Conservation (phyloP, 2,329 filamentous ascomycete genomes). For the Verticillium nubilum region DNA sequence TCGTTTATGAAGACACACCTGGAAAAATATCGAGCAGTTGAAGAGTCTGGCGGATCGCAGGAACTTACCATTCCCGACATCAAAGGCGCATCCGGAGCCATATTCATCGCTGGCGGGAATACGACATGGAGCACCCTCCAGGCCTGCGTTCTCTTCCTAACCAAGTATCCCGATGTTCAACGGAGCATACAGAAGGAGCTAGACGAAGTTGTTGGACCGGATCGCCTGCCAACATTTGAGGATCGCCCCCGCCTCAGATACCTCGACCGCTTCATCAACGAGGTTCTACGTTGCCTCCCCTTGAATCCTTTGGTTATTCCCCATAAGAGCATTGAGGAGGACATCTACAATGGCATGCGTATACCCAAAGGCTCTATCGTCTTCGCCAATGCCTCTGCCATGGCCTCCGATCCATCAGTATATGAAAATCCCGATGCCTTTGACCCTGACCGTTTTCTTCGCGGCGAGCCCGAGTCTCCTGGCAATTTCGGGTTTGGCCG, state of each 20-base stretch:
- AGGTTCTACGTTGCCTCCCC: slow-evolving; percentile 38
- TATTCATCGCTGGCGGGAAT: slow-evolving; percentile 41
- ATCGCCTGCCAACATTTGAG: slow-evolving; percentile 38
- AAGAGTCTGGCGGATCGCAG: slow-evolving; percentile 14
- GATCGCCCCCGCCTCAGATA: slow-evolving; percentile 38
- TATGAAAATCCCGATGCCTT: slow-evolving; percentile 38
- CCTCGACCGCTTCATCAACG: slow-evolving; percentile 40
- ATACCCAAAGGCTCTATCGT: slow-evolving; percentile 49
- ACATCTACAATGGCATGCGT: slow-evolving; percentile 49
- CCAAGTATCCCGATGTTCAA: slow-evolving; percentile 34
- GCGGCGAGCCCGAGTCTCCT: slow-evolving; percentile 37
- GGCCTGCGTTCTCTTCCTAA: slow-evolving; percentile 12
- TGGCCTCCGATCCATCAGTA: slow-evolving; percentile 32
- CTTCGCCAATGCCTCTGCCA: slow-evolving; percentile 37
- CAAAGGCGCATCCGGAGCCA: slow-evolving; percentile 41
- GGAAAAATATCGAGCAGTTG: slow-evolving; percentile 4
- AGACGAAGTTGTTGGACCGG: slow-evolving; percentile 38
- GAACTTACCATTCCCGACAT: slow-evolving; percentile 37
- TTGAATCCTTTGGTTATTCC: slow-evolving; percentile 46
- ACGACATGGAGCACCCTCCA: slow-evolving; percentile 35
- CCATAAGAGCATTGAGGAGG: slow-evolving; percentile 47
- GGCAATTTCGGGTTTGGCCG: slow-evolving; percentile 49
- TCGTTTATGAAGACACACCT: slow-evolving; percentile 25
- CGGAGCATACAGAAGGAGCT: slow-evolving; percentile 37
- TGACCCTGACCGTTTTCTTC: slow-evolving; percentile 39